A percentile compares a stretch with the other conserved stretches of the same genome.
phyloP scores from a whole-genome alignment of 2,329 filamentous ascomycete genomes.

The Claviceps quebecensis region DNA sequence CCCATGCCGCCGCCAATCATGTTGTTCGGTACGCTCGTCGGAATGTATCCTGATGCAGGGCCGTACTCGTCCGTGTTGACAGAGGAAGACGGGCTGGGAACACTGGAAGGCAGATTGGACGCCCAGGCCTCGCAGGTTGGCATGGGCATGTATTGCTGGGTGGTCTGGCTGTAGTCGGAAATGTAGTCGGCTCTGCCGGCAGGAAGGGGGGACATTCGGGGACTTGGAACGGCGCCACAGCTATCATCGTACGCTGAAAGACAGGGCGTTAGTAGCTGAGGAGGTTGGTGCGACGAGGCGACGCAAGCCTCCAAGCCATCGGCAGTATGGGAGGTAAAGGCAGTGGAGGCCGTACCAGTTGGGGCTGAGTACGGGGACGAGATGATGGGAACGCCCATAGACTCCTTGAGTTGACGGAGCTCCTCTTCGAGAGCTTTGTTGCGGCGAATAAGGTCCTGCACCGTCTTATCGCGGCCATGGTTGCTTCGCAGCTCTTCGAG shows the following conservation, averaged over 20 bases:
- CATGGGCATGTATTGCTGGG: conserved; percentile 21
- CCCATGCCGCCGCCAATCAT: conserved; percentile 18
- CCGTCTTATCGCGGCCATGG: conserved; percentile 33
- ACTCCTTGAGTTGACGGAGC: conserved; percentile 30
- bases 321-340: conserved; percentile 1
- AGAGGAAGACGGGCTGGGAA: conserved; percentile 38
- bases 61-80: conserved; percentile 33
- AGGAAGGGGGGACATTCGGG: conserved; percentile 31
- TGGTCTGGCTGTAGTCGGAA: conserved; percentile 23
- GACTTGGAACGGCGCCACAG: conserved; percentile 27
- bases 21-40: conserved; percentile 32
- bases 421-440: conserved; percentile 42
- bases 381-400: conserved; percentile 27
- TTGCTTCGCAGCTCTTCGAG: conserved; percentile 54
- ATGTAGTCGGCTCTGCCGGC: conserved; percentile 27
- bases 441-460: conserved; percentile 36
- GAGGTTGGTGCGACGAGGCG: neutral
- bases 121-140: conserved; percentile 34
- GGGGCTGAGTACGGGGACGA: conserved; percentile 25
- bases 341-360: conserved; percentile 21
- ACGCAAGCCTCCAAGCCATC: conserved; percentile 6
- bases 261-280: conserved; percentile 10
- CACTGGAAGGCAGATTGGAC: conserved; percentile 30
- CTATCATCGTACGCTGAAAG: conserved; percentile 25
- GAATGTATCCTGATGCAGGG: conserved; percentile 27